phyloP scores from a whole-genome alignment of 2,329 filamentous ascomycete species.

The Magnaporthiopsis rhizophila region DNA sequence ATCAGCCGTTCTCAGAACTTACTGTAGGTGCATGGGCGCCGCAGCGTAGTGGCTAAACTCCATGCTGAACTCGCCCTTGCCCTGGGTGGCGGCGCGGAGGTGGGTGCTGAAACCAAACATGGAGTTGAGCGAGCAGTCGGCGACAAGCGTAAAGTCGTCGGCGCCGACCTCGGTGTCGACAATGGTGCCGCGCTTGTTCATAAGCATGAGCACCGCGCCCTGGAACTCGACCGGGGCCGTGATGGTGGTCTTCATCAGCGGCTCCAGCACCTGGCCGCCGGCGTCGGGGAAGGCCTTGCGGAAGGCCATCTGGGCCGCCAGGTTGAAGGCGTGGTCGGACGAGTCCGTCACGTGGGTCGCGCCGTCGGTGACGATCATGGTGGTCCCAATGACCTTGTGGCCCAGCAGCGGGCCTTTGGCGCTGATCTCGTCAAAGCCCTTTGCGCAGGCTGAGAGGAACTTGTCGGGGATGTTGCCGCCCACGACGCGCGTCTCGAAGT shows the following conservation, averaged over 20 bases:
- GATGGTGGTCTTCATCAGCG: constrained; percentile 96
- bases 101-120: constrained; percentile 98
- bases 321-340: constrained; percentile 91
- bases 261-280: constrained; percentile 80
- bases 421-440: constrained; percentile 81
- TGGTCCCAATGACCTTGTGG: constrained; percentile 81
- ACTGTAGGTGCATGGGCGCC: constrained; percentile 83
- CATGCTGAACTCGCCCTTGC: constrained; percentile 98
- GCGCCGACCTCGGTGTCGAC: constrained; percentile 89
- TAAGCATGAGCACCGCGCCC: constrained; percentile 83
- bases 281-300: constrained; percentile 81
- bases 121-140: constrained; percentile 87
- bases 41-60: constrained; percentile 95
- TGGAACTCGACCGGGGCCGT: constrained; percentile 97
- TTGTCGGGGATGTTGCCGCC: constrained; percentile 94
- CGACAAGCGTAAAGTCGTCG: constrained; percentile 88
- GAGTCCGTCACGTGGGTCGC: constrained; percentile 97
- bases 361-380: constrained; percentile 92
- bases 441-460: constrained; percentile 87
- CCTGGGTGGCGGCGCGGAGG: constrained; percentile 86
- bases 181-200: constrained; percentile 96
- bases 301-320: constrained; percentile 93
- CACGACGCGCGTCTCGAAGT: constrained; percentile 79
- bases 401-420: constrained; percentile 85
- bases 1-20: constrained; percentile 30